Conservation (phyloP, 2,329 filamentous ascomycete species). For the Fusarium fracticaudum region DNA sequence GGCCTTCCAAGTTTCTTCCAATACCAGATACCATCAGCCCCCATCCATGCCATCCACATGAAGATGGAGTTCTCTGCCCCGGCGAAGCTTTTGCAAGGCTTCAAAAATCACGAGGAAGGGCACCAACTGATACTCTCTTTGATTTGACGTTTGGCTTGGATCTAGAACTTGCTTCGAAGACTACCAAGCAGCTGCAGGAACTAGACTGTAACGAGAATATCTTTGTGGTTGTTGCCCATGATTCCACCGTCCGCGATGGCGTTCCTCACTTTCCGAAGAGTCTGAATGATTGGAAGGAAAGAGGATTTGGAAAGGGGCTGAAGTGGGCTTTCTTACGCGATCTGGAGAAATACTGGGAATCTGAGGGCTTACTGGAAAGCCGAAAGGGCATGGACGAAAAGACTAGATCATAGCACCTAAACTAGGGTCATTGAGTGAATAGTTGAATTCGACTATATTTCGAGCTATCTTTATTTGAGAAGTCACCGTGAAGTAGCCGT, state of each 20-base stretch:
- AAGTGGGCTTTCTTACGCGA: slow-evolving; percentile 37
- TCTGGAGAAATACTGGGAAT: slow-evolving; percentile 30
- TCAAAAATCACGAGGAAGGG: slow-evolving; percentile 32
- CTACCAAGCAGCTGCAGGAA: slow-evolving; percentile 25
- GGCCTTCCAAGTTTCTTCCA: slow-evolving; percentile 48
- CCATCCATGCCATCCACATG: slow-evolving; percentile 29
- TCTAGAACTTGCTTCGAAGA: slow-evolving; percentile 20
- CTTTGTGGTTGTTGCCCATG: slow-evolving; percentile 33
- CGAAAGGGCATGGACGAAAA: not conserved
- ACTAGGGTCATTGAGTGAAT: not conserved
- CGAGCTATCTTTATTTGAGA: fast-evolving
- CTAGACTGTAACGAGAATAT: slow-evolving; percentile 33
- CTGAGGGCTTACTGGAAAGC: slow-evolving; percentile 13
- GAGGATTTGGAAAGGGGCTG: slow-evolving; percentile 17
- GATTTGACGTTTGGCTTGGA: slow-evolving; percentile 36
- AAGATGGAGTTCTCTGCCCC: slow-evolving; percentile 11
- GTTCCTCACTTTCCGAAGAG: slow-evolving; percentile 35
- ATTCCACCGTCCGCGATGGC: slow-evolving; percentile 34
- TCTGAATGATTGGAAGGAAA: slow-evolving; percentile 33
- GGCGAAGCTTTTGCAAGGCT: slow-evolving; percentile 26
- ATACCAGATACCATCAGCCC: slow-evolving; percentile 44
- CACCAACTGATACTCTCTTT: slow-evolving; percentile 22
- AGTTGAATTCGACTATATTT: not conserved
- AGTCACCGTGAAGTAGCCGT: not conserved
- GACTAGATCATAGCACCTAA: fast-evolving